These are phyloP conservation scores for Leccinum holopus DNA, from an alignment of 1,284 basidiomycete species.

Conservation along the genomic window DNA sequence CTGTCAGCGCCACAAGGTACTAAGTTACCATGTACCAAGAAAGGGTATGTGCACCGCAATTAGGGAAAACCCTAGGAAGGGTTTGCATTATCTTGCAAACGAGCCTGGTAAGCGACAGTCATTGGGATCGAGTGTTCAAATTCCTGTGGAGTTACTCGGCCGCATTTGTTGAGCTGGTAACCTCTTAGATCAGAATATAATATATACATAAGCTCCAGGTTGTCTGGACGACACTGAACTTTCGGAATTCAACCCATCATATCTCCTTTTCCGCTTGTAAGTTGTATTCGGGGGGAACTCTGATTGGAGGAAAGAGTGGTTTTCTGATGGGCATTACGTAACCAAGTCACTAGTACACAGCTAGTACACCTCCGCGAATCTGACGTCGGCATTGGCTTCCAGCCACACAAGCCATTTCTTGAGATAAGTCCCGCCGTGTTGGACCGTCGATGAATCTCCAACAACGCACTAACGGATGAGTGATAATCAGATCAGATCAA, in stretches of 20 bases:
- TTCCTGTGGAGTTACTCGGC: not conserved
- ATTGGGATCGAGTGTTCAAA: too few relatives aligned
- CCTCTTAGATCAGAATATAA: not conserved
- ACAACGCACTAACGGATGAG: slow-evolving; percentile 66
- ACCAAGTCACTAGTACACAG: slow-evolving; percentile 2
- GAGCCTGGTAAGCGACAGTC: too few relatives aligned
- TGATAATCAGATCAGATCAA: not conserved
- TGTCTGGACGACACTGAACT: not conserved
- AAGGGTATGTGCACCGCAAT: too few relatives aligned
- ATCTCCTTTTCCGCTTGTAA: not conserved
- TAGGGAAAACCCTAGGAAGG: too few relatives aligned
- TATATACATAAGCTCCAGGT: not conserved
- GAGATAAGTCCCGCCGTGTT: slow-evolving; percentile 78
- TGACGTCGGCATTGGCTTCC: slow-evolving; percentile 85
- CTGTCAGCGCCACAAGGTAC: too few relatives aligned
- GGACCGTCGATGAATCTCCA: slow-evolving; percentile 87
- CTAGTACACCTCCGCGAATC: slow-evolving; percentile 61
- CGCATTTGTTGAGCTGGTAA: not conserved
- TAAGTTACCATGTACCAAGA: too few relatives aligned
- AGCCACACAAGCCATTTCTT: slow-evolving; percentile 91
- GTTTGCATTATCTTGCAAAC: too few relatives aligned
- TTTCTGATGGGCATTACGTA: not conserved
- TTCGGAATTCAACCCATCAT: not conserved
- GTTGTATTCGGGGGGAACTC: not conserved
- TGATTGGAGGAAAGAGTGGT: not conserved